phyloP scores from a whole-genome alignment of 108 stramenopile genomes.

The Aurantiochytrium sp. region DNA sequence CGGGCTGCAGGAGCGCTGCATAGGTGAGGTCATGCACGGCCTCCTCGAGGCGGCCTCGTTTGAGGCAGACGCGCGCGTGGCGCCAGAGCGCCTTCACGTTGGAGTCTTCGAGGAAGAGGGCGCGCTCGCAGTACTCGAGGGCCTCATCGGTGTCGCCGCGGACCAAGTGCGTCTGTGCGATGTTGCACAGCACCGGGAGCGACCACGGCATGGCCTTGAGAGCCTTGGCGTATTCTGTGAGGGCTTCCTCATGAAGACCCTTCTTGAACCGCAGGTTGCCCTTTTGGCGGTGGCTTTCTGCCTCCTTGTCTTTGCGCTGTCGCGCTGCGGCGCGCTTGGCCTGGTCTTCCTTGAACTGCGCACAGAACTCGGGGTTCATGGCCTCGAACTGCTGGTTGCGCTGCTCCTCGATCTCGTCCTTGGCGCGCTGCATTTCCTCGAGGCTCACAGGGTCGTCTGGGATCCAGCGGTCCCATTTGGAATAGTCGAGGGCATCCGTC shows the following conservation, averaged over 20 bases:
- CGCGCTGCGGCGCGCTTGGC: neutral
- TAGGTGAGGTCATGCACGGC: neutral
- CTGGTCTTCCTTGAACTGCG: slow-evolving; percentile 31
- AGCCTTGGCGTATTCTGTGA: slow-evolving; percentile 21
- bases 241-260: neutral
- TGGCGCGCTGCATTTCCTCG: slow-evolving; percentile 15
- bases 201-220: slow-evolving; percentile 32
- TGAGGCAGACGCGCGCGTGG: slow-evolving; percentile 11
- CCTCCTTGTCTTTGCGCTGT: slow-evolving; percentile 13
- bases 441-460: slow-evolving; percentile 34
- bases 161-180: slow-evolving; percentile 30
- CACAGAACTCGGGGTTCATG: slow-evolving; percentile 39
- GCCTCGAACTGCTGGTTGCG: slow-evolving; percentile 32
- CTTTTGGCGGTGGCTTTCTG: neutral
- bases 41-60: neutral
- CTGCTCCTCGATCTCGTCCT: slow-evolving; percentile 28
- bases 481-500: slow-evolving; percentile 32
- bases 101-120: slow-evolving; percentile 28
- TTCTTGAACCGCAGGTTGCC: neutral
- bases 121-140: slow-evolving; percentile 30
- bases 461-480: slow-evolving; percentile 37
- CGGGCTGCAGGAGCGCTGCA: neutral
- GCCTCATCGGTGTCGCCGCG: slow-evolving; percentile 11
- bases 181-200: neutral
- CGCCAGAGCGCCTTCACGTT: slow-evolving; percentile 39